Conservation (phyloP, 139 green algal genomes). For the Haematococcus lacustris region DNA sequence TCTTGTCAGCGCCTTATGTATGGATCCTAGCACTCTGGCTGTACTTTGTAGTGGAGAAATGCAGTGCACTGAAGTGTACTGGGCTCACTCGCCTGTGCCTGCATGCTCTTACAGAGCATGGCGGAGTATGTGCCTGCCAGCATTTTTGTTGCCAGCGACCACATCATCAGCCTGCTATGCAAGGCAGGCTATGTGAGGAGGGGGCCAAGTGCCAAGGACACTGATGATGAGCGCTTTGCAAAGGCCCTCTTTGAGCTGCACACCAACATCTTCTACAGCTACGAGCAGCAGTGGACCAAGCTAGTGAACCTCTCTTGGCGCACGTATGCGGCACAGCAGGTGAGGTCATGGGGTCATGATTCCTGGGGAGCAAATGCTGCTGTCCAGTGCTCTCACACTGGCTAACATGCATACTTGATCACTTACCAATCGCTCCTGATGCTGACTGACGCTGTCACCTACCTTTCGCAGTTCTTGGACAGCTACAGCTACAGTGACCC, state of each 20-base stretch:
- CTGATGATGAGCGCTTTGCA: slow-evolving; percentile 27
- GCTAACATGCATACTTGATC: too few relatives aligned
- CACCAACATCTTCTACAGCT: slow-evolving; percentile 48
- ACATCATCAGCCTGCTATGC: slow-evolving; percentile 56
- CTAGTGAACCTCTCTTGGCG: slow-evolving; percentile 15
- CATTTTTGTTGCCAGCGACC: slow-evolving; percentile 67
- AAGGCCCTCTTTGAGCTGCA: slow-evolving; percentile 53
- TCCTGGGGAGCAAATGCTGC: too few relatives aligned
- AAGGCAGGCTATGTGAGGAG: slow-evolving; percentile 56
- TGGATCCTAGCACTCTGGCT: too few relatives aligned
- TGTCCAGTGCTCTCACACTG: too few relatives aligned
- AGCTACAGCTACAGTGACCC: slow-evolving; percentile 13
- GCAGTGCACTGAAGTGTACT: too few relatives aligned
- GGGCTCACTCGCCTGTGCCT: too few relatives aligned
- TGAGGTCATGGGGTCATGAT: background rate
- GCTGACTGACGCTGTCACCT: too few relatives aligned
- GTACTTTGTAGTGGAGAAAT: too few relatives aligned
- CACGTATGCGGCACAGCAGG: background rate
- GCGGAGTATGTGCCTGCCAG: slow-evolving; percentile 45
- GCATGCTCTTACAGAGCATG: too few relatives aligned
- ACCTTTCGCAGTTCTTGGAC: too few relatives aligned
- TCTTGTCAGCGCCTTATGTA: too few relatives aligned
- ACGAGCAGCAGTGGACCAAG: slow-evolving; percentile 28
- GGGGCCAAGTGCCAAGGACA: slow-evolving; percentile 5
- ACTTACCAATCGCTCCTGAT: too few relatives aligned